These are phyloP conservation scores for Trichomonas vaginalis DNA, from an alignment of 208 protist species.

Conservation along the genomic window DNA sequence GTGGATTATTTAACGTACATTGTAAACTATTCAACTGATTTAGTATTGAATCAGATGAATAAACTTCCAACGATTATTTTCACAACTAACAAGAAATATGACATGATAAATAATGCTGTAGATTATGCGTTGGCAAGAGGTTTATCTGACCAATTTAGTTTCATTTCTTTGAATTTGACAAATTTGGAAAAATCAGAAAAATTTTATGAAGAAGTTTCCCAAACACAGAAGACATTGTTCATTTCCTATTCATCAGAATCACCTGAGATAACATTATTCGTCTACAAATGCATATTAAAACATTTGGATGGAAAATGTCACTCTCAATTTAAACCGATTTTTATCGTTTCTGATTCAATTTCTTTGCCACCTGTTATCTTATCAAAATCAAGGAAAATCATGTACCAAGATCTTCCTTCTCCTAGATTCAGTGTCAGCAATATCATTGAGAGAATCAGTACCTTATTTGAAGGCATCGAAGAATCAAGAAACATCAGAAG, in stretches of 20 bases:
- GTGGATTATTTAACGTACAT: not conserved
- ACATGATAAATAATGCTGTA: not conserved
- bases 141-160: not conserved
- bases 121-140: not conserved
- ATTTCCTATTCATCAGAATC: not conserved
- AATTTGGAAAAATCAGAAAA: not conserved
- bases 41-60: not conserved
- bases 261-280: not conserved
- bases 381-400: not conserved
- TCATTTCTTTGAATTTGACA: not conserved
- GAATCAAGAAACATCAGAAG: not conserved
- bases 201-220: not conserved
- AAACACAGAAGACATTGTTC: not conserved
- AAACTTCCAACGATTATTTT: not conserved
- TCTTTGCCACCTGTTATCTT: not conserved
- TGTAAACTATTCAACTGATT: not conserved
- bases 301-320: not conserved
- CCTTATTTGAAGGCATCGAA: not conserved
- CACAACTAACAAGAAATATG: not conserved
- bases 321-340: not conserved
- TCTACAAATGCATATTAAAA: not conserved
- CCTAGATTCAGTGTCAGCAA: not conserved
- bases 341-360: not conserved
- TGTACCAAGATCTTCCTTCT: not conserved
- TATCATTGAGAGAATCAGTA: not conserved